A percentile compares a stretch with the other conserved stretches of the same genome.
phyloP scores from a whole-genome alignment of 805 yeast genomes.

The Saturnispora kantuleensis region DNA sequence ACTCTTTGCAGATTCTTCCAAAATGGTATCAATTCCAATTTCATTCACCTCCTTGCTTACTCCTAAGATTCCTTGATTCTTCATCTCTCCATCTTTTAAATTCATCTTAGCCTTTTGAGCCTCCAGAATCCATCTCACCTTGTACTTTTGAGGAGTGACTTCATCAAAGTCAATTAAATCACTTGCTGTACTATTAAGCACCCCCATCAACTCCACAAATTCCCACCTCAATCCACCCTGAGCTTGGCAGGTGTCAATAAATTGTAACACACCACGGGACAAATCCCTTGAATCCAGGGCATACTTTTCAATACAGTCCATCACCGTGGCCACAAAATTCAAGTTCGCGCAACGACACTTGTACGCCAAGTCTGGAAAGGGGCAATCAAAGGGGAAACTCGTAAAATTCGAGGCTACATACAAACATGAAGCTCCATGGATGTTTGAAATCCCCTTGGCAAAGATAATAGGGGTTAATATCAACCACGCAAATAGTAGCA shows the following conservation, averaged over 20 bases:
- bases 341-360: constrained; percentile 28
- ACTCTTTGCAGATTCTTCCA: constrained; percentile 1
- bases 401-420: constrained; percentile 27
- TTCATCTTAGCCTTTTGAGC: constrained; percentile 3
- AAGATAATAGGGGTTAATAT: not conserved
- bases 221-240: constrained; percentile 24
- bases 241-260: constrained; percentile 26
- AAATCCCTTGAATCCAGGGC: constrained; percentile 21
- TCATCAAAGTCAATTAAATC: constrained; percentile 14
- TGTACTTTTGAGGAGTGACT: constrained; percentile 8
- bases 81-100: constrained; percentile 3
- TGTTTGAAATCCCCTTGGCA: constrained; percentile 26
- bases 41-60: constrained; percentile 5
- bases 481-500: not conserved
- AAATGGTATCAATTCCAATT: constrained; percentile 8
- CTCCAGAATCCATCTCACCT: constrained; percentile 9
- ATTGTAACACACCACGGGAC: constrained; percentile 25
- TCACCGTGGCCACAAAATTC: constrained; percentile 28
- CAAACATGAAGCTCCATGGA: constrained; percentile 30
- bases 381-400: constrained; percentile 27
- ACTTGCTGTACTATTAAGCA: constrained; percentile 23
- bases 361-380: constrained; percentile 25
- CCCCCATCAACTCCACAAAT: constrained; percentile 21
- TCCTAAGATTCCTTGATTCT: not conserved
- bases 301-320: constrained; percentile 27